Evolutionary conservation across 1,284 basidiomycete genomes (phyloP), one percentile per base, ranked within the genome.

Genomic region (Boletus sp.): DNA sequence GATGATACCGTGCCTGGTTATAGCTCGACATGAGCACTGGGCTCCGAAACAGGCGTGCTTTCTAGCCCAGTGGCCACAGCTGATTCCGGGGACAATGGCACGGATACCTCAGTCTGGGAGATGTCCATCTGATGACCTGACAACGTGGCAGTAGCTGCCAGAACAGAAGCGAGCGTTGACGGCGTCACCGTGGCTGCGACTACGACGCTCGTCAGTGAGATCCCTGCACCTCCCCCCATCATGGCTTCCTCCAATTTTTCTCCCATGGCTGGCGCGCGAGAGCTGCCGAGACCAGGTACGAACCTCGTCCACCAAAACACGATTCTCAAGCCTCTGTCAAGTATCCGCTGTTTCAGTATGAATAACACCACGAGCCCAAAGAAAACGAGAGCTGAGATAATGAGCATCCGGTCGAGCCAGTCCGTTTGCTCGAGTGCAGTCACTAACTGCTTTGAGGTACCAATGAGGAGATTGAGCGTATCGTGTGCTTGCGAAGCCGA

Each of bases 371-470:
- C 89, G n/a, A 95, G 83, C 59, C 89, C 67, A 78, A 97, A 97
- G 75, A 97, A 92, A 21, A 80, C 70, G 35, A 97, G 84, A 0
- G 86, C 92, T 8, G 86, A 81, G 58, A 93, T 77, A 65, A 98
- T 89, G 64, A 97, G 79, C 38, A 95, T 74, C 10, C 94, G 89
- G 78, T 98, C 95, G n/a, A 95, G 80, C 86, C 92, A 90, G 79
- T 97, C 94, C 9, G 94, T 87, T 62, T 89, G 88, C 76, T 96
- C 91, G 49, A 98, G 87, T 0, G 89, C 87, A 21, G 89, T 91
- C 65, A 97, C 88, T 62, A 97, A 85, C 43, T 89, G 83, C 69
- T 91, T 89, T 1, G 94, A 95, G 30, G 91, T 87, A 54, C 81
- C 79, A 72, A 97, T 86, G 58, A 97, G 77, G 55, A 82, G 81